A percentile compares a stretch with the other conserved stretches of the same genome.
These are phyloP conservation scores for Trichoderma brevicompactum DNA, from an alignment of 2,329 filamentous ascomycete genomes.

Conservation along the genomic window DNA sequence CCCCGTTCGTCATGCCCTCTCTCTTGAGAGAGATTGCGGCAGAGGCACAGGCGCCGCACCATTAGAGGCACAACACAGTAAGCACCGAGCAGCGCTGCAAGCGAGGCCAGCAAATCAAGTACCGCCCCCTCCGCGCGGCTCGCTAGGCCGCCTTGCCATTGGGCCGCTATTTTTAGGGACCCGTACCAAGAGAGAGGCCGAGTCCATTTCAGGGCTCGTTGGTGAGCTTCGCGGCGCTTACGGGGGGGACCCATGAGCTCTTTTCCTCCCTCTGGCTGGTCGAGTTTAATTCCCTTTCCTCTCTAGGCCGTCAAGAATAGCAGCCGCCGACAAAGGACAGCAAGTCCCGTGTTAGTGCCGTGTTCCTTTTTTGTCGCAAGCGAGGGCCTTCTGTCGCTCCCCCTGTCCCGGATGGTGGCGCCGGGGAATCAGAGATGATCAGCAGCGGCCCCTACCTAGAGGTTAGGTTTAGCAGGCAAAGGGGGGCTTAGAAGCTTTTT, in stretches of 20 bases:
- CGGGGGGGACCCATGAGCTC: constrained; percentile 7
- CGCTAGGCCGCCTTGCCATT: constrained; percentile 3
- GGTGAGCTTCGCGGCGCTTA: constrained; percentile 26
- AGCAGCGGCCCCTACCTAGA: not conserved
- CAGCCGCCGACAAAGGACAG: too few species aligned
- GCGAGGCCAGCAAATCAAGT: constrained; percentile 20
- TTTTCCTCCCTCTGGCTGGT: not conserved
- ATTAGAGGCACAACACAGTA: too few species aligned
- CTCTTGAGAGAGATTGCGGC: too few species aligned
- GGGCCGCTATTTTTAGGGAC: constrained; percentile 25
- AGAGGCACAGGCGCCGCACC: too few species aligned
- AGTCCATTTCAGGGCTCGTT: constrained; percentile 7
- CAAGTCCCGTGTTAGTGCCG: not conserved
- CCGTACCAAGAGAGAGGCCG: constrained; percentile 6
- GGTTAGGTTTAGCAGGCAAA: not conserved
- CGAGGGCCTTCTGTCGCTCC: not conserved
- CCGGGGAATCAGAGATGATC: not conserved
- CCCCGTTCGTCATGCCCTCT: too few species aligned
- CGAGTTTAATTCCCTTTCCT: too few species aligned
- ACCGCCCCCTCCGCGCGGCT: constrained; percentile 18
- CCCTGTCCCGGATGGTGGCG: not conserved
- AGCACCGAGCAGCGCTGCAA: not conserved
- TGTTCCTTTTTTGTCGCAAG: not conserved
- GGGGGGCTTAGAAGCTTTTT: too few species aligned
- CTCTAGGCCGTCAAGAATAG: too few species aligned